Base-by-base conservation (phyloP, 306 rosid genomes). In the Cucumis cinereus region DNA sequence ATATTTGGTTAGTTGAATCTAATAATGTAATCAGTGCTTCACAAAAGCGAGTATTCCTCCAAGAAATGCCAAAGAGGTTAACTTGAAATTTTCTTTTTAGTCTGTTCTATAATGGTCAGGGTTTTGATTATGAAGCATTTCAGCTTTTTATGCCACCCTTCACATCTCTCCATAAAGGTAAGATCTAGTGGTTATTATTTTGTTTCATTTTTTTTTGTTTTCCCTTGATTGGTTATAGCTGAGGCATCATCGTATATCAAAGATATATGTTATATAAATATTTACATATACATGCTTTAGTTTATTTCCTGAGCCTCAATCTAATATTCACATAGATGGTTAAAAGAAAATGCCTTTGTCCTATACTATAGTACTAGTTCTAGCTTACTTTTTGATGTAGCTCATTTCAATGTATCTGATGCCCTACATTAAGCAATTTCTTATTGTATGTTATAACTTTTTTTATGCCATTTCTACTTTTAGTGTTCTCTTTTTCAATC, bases 1-100 rank as follows among this genome's bases (percentile, higher is more conserved):
- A n/a, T n/a, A n/a, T n/a, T n/a, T n/a, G n/a, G n/a, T n/a, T n/a
- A n/a, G 99, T 98, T 12, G n/a, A n/a, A n/a, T n/a, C n/a, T n/a
- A n/a, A n/a, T n/a, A n/a, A n/a, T n/a, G n/a, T n/a, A n/a, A n/a
- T n/a, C n/a, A n/a, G n/a, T n/a, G n/a, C 98, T 78, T 81, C 90
- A n/a, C 97, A 95, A 83, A 95, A 92, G 84, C 90, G 99, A 82
- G 88, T 90, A 73, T 97, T 95, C 81, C 95, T 92, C 74, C 99
- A 95, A 84, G 97, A 92, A 86, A 92, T 95, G 98, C 98, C 99
- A 22, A 77, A 92, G 80, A 92, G 87, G 86, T 80, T 95, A 73
- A 82, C 96, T 26, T 93, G 88, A 80, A 78, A 55, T 8, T 53
- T 53, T 67, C 75, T 57, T 70, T 61, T 63, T 52, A n/a, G 52